Conservation (phyloP, 2,329 filamentous ascomycete genomes). For the Lachnellula arida region DNA sequence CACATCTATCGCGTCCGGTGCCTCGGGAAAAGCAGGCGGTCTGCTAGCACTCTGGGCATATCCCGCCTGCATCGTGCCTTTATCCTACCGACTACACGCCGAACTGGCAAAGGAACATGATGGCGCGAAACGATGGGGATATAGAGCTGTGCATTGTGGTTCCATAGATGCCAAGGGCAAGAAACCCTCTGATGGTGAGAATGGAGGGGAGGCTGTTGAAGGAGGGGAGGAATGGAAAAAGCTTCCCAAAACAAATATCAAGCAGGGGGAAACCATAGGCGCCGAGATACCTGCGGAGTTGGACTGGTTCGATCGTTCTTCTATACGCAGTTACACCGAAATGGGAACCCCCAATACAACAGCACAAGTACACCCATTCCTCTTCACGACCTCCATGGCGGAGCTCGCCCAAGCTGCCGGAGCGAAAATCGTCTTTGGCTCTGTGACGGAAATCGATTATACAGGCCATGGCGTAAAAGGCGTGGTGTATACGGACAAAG, state of each 20-base stretch:
- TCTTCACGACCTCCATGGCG: slow-evolving; percentile 84
- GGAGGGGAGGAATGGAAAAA: slow-evolving; percentile 51
- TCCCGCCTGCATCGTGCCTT: slow-evolving; percentile 73
- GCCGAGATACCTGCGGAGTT: slow-evolving; percentile 69
- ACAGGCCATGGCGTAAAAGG: slow-evolving; percentile 57
- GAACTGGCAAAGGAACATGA: slow-evolving; percentile 80
- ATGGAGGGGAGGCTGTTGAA: slow-evolving; percentile 5
- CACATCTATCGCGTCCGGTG: slow-evolving; percentile 77
- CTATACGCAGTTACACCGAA: slow-evolving; percentile 66
- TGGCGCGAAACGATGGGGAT: slow-evolving; percentile 79
- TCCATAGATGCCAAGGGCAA: slow-evolving; percentile 26
- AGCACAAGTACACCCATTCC: slow-evolving; percentile 87
- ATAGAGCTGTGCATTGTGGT: slow-evolving; percentile 73
- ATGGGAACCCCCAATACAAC: slow-evolving; percentile 82
- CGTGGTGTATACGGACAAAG: slow-evolving; percentile 58
- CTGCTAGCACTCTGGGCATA: slow-evolving; percentile 90
- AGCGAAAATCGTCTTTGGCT: slow-evolving; percentile 61
- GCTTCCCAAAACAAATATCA: slow-evolving; percentile 54
- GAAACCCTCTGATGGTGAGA: not conserved
- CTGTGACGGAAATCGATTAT: slow-evolving; percentile 64
- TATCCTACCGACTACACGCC: slow-evolving; percentile 79
- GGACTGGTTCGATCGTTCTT: slow-evolving; percentile 73
- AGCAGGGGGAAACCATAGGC: slow-evolving; percentile 42
- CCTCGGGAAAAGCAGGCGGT: slow-evolving; percentile 91
- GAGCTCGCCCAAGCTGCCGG: slow-evolving; percentile 67